Evolutionary conservation across 2,329 filamentous ascomycete genomes (phyloP), one percentile per base, ranked within the genome.

Genomic region (Aspergillus sp.): DNA sequence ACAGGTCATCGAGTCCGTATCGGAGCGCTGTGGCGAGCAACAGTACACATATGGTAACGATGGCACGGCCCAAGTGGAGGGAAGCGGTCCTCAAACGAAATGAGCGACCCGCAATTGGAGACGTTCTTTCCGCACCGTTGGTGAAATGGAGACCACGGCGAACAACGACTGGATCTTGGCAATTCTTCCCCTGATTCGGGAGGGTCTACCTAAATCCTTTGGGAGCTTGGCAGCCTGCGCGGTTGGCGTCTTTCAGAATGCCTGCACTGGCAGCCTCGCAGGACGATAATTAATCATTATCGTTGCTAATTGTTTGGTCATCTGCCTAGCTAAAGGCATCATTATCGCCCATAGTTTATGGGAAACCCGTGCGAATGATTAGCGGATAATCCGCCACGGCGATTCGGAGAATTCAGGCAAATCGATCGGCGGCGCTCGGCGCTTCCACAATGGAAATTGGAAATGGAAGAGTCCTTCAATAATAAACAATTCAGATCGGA

Each of bases 41-140:
- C 27, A 9, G 27, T 11, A 9, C 27, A 43, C 62, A 66, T 58
- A 65, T 63, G 61, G 61, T 55, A 62, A 51, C 47, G 48, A 59
- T 46, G 43, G 52, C 52, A 37, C 27, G 44, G 31, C 56, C 61
- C 60, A 62, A 63, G 62, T 66, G 64, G 65, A 61, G 37, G 40
- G 58, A 33, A 39, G 55, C 40, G 51, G 53, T 57, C 58, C 62
- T 60, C 27, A 52, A 57, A 45, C 47, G 52, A 65, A 65, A 65
- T 64, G 60, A 65, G 55, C 62, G 37, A 57, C 55, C 64, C 64
- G 65, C 65, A 59, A 51, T 59, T 54, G 60, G 52, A 47, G 55
- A 53, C 40, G 54, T 64, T 64, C 62, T 64, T 62, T 66, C 62
- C 57, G 57, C 58, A 51, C 61, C 60, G 63, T 65, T 65, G 62